These are phyloP conservation scores for Monilinia aucupariae DNA, from an alignment of 2,329 filamentous ascomycete species.

Conservation along the genomic window DNA sequence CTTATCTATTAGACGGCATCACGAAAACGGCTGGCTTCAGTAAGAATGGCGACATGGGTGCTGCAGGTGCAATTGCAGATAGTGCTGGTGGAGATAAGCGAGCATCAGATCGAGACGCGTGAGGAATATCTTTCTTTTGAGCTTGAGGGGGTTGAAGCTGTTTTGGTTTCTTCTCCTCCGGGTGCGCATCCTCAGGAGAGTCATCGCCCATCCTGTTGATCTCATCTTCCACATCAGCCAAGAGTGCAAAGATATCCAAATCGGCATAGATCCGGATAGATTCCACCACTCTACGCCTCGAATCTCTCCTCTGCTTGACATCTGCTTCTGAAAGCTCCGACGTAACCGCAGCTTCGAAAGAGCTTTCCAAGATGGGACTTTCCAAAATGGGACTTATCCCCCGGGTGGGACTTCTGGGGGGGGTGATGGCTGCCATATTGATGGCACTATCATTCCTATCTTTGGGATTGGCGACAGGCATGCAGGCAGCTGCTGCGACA, in stretches of 20 bases:
- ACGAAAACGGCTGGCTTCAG: slow-evolving; percentile 9
- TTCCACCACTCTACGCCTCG: slow-evolving; percentile 45
- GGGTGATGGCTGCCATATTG: slow-evolving; percentile 21
- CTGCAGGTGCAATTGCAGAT: background rate
- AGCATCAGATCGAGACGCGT: background rate
- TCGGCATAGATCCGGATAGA: slow-evolving; percentile 66
- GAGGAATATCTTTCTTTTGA: background rate
- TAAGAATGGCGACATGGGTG: slow-evolving; percentile 5
- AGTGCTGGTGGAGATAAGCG: background rate
- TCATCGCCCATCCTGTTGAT: slow-evolving; percentile 42
- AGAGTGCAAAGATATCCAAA: slow-evolving; percentile 59
- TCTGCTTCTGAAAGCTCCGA: background rate
- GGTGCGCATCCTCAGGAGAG: background rate
- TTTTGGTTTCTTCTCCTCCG: background rate
- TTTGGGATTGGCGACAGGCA: slow-evolving; percentile 16
- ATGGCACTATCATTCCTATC: background rate
- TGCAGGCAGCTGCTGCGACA: slow-evolving; percentile 63
- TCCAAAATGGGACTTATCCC: no score
- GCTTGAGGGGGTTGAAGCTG: background rate
- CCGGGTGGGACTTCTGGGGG: slow-evolving; percentile 42
- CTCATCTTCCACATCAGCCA: slow-evolving; percentile 61
- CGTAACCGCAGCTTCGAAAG: background rate
- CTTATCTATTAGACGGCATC: slow-evolving; percentile 11
- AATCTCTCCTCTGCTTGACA: slow-evolving; percentile 14
- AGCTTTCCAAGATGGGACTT: background rate